Conservation (phyloP, 1,284 basidiomycete species). For the Trametes pubescens region DNA sequence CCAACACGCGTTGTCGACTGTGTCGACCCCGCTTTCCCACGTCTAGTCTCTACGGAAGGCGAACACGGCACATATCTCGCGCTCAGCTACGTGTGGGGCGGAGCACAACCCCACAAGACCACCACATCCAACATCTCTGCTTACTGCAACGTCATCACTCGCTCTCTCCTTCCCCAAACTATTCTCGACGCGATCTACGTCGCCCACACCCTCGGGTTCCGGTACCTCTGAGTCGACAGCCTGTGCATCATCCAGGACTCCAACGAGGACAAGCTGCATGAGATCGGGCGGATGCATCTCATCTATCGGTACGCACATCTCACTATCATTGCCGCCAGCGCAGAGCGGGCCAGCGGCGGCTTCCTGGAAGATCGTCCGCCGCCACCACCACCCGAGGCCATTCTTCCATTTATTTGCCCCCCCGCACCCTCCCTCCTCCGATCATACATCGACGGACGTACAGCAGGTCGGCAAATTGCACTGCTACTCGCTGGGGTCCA, state of each 20-base stretch:
- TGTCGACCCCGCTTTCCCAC: slow-evolving; percentile 3
- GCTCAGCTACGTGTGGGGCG: slow-evolving; percentile 30
- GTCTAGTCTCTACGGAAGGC: background rate
- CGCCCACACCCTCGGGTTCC: slow-evolving; percentile 6
- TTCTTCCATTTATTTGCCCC: background rate
- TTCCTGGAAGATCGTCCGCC: slow-evolving; percentile 9
- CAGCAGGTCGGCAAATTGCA: too few relatives aligned
- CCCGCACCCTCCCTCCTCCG: background rate
- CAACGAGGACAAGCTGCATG: slow-evolving; percentile 6
- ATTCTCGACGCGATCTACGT: slow-evolving; percentile 14
- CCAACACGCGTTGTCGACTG: slow-evolving; percentile 25
- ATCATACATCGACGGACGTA: slow-evolving; percentile 5
- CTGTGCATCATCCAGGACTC: slow-evolving; percentile 18
- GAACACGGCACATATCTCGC: slow-evolving; percentile 9
- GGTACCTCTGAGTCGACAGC: slow-evolving; percentile 10
- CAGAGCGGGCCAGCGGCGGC: background rate
- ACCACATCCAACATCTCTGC: slow-evolving; percentile 1
- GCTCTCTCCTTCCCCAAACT: slow-evolving; percentile 2
- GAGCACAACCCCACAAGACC: slow-evolving; percentile 15
- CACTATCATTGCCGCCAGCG: slow-evolving; percentile 14
- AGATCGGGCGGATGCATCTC: slow-evolving; percentile 7
- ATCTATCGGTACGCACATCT: slow-evolving; percentile 12
- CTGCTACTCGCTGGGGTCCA: too few relatives aligned
- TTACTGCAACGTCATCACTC: slow-evolving; percentile 1
- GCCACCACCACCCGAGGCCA: background rate